Percentiles rank a stretch among this genome's conserved stretches.
phyloP scores from a whole-genome alignment of 805 yeast species.

The Kuraishia ogatae region DNA sequence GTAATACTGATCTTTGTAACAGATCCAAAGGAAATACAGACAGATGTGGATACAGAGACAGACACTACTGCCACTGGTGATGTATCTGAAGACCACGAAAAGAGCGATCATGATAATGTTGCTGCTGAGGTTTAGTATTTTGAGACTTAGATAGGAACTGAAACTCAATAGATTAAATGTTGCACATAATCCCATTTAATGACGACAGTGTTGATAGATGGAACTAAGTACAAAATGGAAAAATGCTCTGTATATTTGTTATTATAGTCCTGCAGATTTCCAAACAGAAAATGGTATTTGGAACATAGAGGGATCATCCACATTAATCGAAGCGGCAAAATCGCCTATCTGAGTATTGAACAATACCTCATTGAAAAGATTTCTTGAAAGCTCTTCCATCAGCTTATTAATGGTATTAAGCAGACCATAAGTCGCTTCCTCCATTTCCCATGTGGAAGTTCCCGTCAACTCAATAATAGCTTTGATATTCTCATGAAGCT shows the following conservation, averaged over 20 bases:
- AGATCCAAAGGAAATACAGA: not conserved
- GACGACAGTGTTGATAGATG: not conserved
- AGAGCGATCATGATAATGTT: not conserved
- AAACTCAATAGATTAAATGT: not conserved
- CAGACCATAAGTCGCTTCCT: not conserved
- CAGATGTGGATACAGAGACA: not conserved
- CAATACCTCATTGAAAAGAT: not conserved
- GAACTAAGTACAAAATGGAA: no score
- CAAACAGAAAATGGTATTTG: not conserved
- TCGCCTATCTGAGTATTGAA: not conserved
- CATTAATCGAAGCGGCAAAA: not conserved
- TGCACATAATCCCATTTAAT: no score
- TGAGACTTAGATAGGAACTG: not conserved
- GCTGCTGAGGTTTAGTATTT: not conserved
- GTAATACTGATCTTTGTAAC: not conserved
- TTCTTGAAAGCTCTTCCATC: not conserved
- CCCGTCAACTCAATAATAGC: not conserved
- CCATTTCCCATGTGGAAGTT: not conserved
- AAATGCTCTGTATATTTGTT: not conserved
- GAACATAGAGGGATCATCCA: not conserved
- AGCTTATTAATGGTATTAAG: not conserved
- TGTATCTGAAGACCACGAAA: not conserved
- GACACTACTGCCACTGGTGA: no score
- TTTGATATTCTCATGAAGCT: not conserved
- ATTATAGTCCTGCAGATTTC: not conserved